A percentile compares a stretch with the other conserved stretches of the same genome.
Evolutionary conservation across 1,284 basidiomycete genomes (phyloP).

Genomic region (Cutaneotrichosporon cutaneum): DNA sequence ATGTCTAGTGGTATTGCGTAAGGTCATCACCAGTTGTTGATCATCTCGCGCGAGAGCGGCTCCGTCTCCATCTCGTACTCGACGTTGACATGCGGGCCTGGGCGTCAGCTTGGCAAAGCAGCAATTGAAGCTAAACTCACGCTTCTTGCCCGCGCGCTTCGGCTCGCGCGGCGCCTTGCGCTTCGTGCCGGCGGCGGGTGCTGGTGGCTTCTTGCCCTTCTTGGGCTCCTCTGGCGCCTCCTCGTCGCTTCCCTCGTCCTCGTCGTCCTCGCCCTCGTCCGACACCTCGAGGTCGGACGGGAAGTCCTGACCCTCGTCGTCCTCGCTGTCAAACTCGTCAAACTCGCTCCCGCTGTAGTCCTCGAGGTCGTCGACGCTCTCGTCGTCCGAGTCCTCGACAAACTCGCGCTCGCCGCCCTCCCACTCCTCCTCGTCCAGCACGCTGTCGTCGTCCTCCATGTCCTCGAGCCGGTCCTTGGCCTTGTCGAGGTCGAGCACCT

Average conservation of each 20-base stretch:
- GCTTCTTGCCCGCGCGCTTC: conserved; percentile 57
- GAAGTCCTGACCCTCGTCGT: conserved; percentile 38
- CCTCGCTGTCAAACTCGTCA: conserved; percentile 51
- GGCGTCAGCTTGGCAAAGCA: not conserved
- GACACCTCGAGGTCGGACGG: conserved; percentile 50
- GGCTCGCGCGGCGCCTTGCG: conserved; percentile 57
- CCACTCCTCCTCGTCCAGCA: conserved; percentile 60
- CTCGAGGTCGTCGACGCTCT: conserved; percentile 59
- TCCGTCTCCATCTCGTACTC: conserved; percentile 94
- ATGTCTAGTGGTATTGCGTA: conserved; percentile 12
- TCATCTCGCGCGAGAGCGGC: conserved; percentile 57
- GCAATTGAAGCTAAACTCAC: conserved; percentile 22
- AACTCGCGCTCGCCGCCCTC: conserved; percentile 65
- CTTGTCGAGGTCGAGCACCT: conserved; percentile 75
- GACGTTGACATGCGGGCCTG: conserved; percentile 74
- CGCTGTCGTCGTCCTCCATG: conserved; percentile 60
- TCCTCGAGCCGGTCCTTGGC: conserved; percentile 57
- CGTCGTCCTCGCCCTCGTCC: conserved; percentile 47
- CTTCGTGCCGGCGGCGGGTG: conserved; percentile 41
- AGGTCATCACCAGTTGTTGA: conserved; percentile 53
- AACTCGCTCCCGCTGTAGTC: conserved; percentile 56
- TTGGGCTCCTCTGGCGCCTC: conserved; percentile 29
- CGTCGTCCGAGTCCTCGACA: conserved; percentile 71
- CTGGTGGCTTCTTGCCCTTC: conserved; percentile 21
- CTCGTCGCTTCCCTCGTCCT: conserved; percentile 48